A percentile compares a stretch with the other conserved stretches of the same genome.
phyloP scores from a whole-genome alignment of 2,329 filamentous ascomycete genomes.

The Achaetomium macrosporum region DNA sequence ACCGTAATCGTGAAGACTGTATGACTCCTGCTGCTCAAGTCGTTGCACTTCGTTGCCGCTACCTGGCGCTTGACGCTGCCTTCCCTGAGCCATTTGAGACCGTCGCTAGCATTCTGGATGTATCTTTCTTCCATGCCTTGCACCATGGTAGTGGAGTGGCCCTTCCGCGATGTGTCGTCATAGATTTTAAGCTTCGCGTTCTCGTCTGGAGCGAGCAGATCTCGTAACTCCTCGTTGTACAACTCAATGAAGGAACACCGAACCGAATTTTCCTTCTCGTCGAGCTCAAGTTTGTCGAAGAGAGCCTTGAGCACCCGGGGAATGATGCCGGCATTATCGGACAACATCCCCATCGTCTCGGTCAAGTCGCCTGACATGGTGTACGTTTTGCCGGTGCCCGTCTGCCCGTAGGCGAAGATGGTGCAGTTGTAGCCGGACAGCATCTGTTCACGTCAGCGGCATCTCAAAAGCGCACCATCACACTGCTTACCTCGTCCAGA shows the following conservation, averaged over 20 bases:
- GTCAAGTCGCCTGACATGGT: slow-evolving; percentile 99
- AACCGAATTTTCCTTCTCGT: slow-evolving; percentile 77
- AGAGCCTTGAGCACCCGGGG: slow-evolving; percentile 82
- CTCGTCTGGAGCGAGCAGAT: slow-evolving; percentile 79
- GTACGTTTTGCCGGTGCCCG: slow-evolving; percentile 96
- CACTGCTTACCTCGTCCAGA: slow-evolving; percentile 68
- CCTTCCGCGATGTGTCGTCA: slow-evolving; percentile 81
- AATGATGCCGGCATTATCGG: slow-evolving; percentile 91
- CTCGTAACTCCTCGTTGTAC: slow-evolving; percentile 95
- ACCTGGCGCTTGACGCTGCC: slow-evolving; percentile 94
- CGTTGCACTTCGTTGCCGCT: slow-evolving; percentile 99
- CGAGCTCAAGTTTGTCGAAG: slow-evolving; percentile 75
- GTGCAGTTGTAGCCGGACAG: slow-evolving; percentile 94
- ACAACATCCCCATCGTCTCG: slow-evolving; percentile 75
- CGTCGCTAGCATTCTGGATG: slow-evolving; percentile 76
- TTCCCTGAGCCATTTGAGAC: slow-evolving; percentile 80
- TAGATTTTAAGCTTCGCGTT: slow-evolving; percentile 87
- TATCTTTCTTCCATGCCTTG: slow-evolving; percentile 98
- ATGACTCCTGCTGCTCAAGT: slow-evolving; percentile 92
- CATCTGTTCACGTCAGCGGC: slow-evolving; percentile 53
- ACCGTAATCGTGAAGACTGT: slow-evolving; percentile 96
- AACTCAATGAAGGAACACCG: slow-evolving; percentile 98
- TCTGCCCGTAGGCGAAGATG: slow-evolving; percentile 97
- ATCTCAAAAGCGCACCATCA: not conserved
- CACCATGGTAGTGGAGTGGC: slow-evolving; percentile 78